Evolutionary conservation across 176 grass and related monocot genomes (phyloP), one percentile per base, ranked within the genome.

Genomic region (Lolium perenne): DNA sequence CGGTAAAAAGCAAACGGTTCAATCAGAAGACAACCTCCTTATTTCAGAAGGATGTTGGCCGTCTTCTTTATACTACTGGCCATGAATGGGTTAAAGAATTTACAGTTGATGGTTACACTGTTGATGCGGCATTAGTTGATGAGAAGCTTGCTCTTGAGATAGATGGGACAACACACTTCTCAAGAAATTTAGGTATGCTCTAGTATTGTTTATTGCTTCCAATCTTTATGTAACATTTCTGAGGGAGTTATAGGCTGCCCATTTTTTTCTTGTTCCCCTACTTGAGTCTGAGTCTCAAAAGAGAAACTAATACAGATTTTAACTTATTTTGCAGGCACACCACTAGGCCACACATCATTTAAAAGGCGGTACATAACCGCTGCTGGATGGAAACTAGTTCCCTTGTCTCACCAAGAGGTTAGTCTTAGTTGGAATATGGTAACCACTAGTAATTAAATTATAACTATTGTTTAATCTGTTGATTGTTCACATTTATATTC

Each of bases 141-240:
- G 82, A 89, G 83, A 94, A 86, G 70, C 89, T 95, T 75, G 93
- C 96, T n/a, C 91, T 98, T 89, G 96, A 98, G 82, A 98, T 98
- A 53, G 93, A 98, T 41, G 96, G 96, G 71, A 92, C 90, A 1
- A 92, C 96, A 20, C 93, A 98, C 87, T 98, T 98, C 91, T 95
- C 91, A 22, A 88, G 96, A 70, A 95, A 98, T 86, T 89, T 94
- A 88, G 93, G 96, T 87, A 92, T 45, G 72, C 20, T 67, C 78
- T 26, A 9, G 18, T 74, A 41, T 23, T 86, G 66, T 58, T 65
- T 83, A 3, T 70, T 46, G 26, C 26, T 8, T 77, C 40, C 35
- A 54, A 29, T 61, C 8, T 26, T 20, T 59, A 50, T 77, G 53
- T 84, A 15, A 32, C 43, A 38, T 74, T 62, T 62, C 73, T 64